A percentile compares a stretch with the other conserved stretches of the same genome.
Evolutionary conservation across 352 stramenopile species (phyloP).

Genomic region (Globisporangium okanoganense): DNA sequence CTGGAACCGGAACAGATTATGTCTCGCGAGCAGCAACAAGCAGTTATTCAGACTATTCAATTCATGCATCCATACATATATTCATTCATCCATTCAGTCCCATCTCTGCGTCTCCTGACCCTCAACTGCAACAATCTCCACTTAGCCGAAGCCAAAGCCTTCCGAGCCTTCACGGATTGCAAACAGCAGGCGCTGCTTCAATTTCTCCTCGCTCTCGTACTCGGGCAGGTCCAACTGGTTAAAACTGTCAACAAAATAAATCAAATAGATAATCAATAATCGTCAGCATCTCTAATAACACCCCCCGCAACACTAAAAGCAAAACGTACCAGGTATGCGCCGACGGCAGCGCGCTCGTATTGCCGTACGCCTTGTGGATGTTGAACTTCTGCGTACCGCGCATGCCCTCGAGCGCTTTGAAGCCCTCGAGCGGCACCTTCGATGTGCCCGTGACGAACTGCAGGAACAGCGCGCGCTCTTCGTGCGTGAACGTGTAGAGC

Average conservation of each 20-base stretch:
- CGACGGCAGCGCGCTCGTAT: constrained; percentile 78
- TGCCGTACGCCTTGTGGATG: constrained; percentile 97
- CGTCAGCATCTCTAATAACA: constrained; percentile 8
- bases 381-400: constrained; percentile 98
- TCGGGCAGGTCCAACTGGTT: constrained; percentile 99
- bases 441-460: constrained; percentile 93
- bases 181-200: constrained; percentile 96
- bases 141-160: constrained; percentile 97
- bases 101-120: not conserved
- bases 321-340: constrained; percentile 95
- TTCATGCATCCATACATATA: not conserved
- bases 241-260: constrained; percentile 76
- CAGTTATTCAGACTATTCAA: not conserved
- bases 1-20: no score
- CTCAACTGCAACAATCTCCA: not conserved
- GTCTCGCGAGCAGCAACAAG: no score
- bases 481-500: constrained; percentile 87
- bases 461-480: constrained; percentile 90
- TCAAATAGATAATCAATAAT: no score
- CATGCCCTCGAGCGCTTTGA: constrained; percentile 98
- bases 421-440: constrained; percentile 96
- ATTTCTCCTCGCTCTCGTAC: constrained; percentile 97
- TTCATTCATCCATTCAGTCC: not conserved
- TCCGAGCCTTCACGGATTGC: constrained; percentile 97
- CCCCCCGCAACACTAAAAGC: constrained; percentile 8